These are phyloP conservation scores for Starmerella roubikii DNA, from an alignment of 805 yeast genomes.

Conservation along the genomic window DNA sequence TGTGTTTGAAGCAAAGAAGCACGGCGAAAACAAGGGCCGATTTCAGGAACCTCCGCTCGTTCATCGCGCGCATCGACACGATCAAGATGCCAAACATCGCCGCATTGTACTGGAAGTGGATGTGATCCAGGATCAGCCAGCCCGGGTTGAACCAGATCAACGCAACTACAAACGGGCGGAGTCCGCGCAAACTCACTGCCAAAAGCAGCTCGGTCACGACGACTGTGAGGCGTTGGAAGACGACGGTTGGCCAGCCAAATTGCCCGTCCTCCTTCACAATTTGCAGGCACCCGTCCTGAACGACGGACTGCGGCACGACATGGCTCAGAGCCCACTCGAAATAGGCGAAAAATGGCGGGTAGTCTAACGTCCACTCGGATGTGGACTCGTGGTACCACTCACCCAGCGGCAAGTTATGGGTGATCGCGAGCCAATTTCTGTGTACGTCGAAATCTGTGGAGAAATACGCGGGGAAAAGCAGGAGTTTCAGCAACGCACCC, in stretches of 20 bases:
- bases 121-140: conserved; percentile 77
- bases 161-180: conserved; percentile 43
- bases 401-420: conserved; percentile 54
- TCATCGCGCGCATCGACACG: conserved; percentile 58
- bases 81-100: conserved; percentile 77
- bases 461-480: conserved; percentile 66
- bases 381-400: conserved; percentile 78
- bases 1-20: conserved; percentile 85
- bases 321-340: conserved; percentile 73
- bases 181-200: conserved; percentile 28
- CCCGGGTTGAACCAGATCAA: conserved; percentile 84
- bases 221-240: conserved; percentile 73
- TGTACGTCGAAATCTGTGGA: conserved; percentile 98
- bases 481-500: conserved; percentile 24
- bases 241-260: conserved; percentile 66
- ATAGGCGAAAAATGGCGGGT: conserved; percentile 95
- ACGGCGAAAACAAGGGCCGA: conserved; percentile 54
- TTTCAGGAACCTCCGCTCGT: conserved; percentile 39
- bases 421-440: conserved; percentile 91
- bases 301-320: conserved; percentile 51
- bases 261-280: conserved; percentile 44
- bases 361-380: conserved; percentile 87
- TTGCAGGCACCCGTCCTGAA: conserved; percentile 63
- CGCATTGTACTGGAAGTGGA: conserved; percentile 95
- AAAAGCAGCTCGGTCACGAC: conserved; percentile 60